A percentile compares a stretch with the other conserved stretches of the same genome.
Conservation (phyloP, 768 basidiomycete species). For the Cystobasidiopsis lactophilus region DNA sequence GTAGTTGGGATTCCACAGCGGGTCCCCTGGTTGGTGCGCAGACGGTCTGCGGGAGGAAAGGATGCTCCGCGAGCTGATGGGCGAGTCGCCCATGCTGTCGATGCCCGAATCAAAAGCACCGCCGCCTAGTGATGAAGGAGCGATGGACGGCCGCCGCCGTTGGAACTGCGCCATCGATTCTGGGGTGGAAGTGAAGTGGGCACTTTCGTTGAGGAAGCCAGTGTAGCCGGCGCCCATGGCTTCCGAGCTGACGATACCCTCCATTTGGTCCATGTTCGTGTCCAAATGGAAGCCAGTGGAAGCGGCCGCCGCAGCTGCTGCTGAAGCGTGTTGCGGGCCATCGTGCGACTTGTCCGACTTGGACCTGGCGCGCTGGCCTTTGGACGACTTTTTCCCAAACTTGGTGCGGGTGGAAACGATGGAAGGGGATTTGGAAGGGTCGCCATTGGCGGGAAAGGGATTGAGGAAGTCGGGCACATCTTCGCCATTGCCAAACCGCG, state of each 20-base stretch:
- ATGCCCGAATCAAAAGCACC: background rate
- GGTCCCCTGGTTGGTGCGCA: no score
- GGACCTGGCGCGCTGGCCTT: constrained; percentile 1
- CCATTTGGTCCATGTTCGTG: constrained; percentile 51
- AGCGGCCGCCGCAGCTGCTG: background rate
- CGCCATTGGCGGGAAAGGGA: background rate
- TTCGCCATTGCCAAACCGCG: no score
- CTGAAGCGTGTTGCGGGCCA: background rate
- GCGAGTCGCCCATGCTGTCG: background rate
- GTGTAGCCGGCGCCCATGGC: background rate
- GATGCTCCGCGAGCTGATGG: background rate
- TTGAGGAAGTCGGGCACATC: no score
- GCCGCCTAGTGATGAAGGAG: background rate
- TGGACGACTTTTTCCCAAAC: background rate
- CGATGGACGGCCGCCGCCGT: background rate
- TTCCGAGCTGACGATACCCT: constrained; percentile 47
- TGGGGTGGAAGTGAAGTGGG: background rate
- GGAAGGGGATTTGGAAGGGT: background rate
- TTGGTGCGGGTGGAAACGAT: background rate
- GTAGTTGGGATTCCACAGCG: no score
- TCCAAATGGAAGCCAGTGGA: constrained; percentile 32
- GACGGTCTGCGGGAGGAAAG: no score
- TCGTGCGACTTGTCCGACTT: background rate
- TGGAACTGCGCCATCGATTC: background rate
- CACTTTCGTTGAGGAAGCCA: no score